Base-by-base conservation (phyloP, 345 rosid genomes). In the Diplotaxis tenuifolia region DNA sequence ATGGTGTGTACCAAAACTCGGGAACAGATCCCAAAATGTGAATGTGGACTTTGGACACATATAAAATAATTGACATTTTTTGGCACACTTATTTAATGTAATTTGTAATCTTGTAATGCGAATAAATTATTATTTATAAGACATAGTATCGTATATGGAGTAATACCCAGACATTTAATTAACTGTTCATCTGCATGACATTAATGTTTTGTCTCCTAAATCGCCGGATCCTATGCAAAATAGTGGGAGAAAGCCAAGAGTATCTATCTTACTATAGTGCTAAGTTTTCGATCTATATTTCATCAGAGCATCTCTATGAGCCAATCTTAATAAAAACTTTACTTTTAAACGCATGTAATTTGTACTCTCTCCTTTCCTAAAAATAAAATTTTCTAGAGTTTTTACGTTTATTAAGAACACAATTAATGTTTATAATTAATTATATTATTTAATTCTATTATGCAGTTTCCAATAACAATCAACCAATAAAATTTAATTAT, bases 171-270 rank as follows among this genome's bases (percentile, higher is more conserved):
- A 40, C 71, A 73, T 22, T 64, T 52, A 53, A 27, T 16, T 15
- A 70, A 62, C 59, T 21, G 60, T 34, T 47, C 36, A 27, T 25
- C 61, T 70, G 71, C 65, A 18, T 31, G 31, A 32, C 70, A 47
- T 71, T 65, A 70, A 53, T 47, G 23, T 47, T 19, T 27, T 64
- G 75, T 76, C 75, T 20, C 4, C 56, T 58, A 57, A 34, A 56
- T 70, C 36, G 53, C 52, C 10, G 76, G 80, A 77, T 77, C 80
- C 76, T 77, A 77, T 65, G 80, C 60, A 34, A 58, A n/a, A 65
- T 57, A 45, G 56, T 76, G 32, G 50, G 12, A 65, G 67, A 71
- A 42, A 70, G 25, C 65, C 11, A 62, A 34, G 47, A 32, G 65
- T 76, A 40, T 68, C 14, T 53, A 27, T 42, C 18, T 40, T 6